Evolutionary conservation across 176 grass and related monocot species (phyloP).

Genomic region (Ensete ventricosum): DNA sequence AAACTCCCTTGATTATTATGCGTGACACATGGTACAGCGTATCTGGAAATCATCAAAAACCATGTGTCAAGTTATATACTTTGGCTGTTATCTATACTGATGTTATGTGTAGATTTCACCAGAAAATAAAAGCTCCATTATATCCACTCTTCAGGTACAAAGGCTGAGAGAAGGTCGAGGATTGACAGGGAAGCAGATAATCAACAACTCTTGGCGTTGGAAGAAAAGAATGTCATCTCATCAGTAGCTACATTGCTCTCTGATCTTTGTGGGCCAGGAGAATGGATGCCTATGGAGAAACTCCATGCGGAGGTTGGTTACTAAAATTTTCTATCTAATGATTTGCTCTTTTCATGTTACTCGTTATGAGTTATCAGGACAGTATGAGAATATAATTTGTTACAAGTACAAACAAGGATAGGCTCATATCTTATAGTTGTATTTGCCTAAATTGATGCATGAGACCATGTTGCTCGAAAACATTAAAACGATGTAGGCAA

Average conservation of each 20-base stretch:
- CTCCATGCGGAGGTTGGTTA: slow-evolving; percentile 15
- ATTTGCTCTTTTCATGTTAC: not conserved
- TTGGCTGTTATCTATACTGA: not conserved
- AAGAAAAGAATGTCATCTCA: slow-evolving; percentile 16
- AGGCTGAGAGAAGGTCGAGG: slow-evolving; percentile 7
- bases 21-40: not conserved
- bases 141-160: not conserved
- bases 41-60: not conserved
- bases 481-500: too few relatives aligned
- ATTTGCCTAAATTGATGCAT: not conserved
- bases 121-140: not conserved
- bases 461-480: too few relatives aligned
- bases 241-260: slow-evolving; percentile 4
- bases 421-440: not conserved
- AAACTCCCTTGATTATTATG: not conserved
- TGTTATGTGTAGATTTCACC: not conserved
- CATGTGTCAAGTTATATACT: not conserved
- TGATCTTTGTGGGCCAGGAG: slow-evolving; percentile 15
- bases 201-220: slow-evolving; percentile 1
- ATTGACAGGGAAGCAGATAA: slow-evolving; percentile 13
- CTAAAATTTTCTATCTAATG: not conserved
- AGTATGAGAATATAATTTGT: not conserved
- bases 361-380: not conserved
- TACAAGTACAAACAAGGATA: not conserved
- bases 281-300: slow-evolving; percentile 14